Evolutionary conservation across 371 early-diverging fungal genomes (phyloP), one percentile per base, ranked within the genome.

Genomic region (Mortierella sp.): DNA sequence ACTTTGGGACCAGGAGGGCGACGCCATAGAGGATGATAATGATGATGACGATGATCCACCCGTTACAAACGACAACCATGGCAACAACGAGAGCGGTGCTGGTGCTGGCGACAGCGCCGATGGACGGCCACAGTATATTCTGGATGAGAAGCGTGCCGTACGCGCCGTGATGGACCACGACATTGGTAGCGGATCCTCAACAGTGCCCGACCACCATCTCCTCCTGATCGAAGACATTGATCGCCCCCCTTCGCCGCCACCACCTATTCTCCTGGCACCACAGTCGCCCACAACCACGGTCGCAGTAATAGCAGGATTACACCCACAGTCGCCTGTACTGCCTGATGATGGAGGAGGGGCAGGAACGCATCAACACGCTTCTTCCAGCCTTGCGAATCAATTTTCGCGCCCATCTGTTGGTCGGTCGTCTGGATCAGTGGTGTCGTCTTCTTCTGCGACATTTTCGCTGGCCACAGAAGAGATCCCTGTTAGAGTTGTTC

Each of bases 401-500:
- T 10, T 19, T 6, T 34, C 38, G 42, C 73, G 34, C 9, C 50
- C 73, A 21, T 5, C 50, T 19, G n/a, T 13, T 9, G 73, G 31
- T 21, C 65, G 42, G 7, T 65, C 65, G 16, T 38, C 38, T 9
- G 42, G 34, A 9, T 65, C 65, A 19, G 65, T 7, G 2, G 24
- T 65, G 7, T 38, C 75, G 3, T 24, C 84, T 0, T 63, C 75
- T 28, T 50, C 77, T 11, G 77, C 54, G 10, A 65, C 77, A 24
- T 74, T 38, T 38, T 82, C 80, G 0, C 73, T 86, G 21, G 87
- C 87, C 31, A 82, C 82, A 21, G 87, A 86, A 50, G 87, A 86
- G 72, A 86, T 86, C 34, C 80, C 83, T 9, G 78, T 86, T 28
- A 78, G 87, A 2, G 87, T 86, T 0, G 87, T 86, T 0, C 87